Percentiles rank a stretch among this genome's conserved stretches.
phyloP scores from a whole-genome alignment of 352 stramenopile species.

The Peronospora farinosa region DNA sequence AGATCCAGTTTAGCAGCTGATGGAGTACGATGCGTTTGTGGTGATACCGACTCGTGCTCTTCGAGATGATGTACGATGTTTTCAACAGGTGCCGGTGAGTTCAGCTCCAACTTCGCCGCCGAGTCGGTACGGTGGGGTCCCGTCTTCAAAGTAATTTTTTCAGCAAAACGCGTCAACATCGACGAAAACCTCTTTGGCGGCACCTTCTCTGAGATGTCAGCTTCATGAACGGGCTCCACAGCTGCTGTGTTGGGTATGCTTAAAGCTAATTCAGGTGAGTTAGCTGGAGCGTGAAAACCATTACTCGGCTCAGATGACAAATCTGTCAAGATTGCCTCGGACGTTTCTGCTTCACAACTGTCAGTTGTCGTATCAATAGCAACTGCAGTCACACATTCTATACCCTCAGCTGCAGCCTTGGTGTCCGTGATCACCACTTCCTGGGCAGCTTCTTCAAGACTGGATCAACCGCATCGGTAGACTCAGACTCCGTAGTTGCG shows the following conservation, averaged over 20 bases:
- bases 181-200: slow-evolving; percentile 19
- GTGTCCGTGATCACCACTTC: background rate
- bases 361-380: background rate
- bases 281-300: background rate
- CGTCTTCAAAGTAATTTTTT: slow-evolving; percentile 18
- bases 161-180: slow-evolving; percentile 27
- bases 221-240: slow-evolving; percentile 14
- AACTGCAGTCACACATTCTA: background rate
- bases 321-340: background rate
- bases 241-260: background rate
- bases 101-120: slow-evolving; percentile 21
- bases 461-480: too few relatives aligned
- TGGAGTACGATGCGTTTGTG: slow-evolving; percentile 24
- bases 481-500: background rate
- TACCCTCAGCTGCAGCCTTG: background rate
- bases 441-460: too few relatives aligned
- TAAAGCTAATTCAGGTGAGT: background rate
- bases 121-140: slow-evolving; percentile 24
- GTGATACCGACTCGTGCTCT: slow-evolving; percentile 15
- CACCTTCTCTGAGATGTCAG: slow-evolving; percentile 14
- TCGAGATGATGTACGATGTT: slow-evolving; percentile 24
- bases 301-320: background rate
- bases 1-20: slow-evolving; percentile 30
- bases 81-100: slow-evolving; percentile 15
- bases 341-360: background rate